A percentile compares a stretch with the other conserved stretches of the same genome.
These are phyloP conservation scores for Penicillium thymicola DNA, from an alignment of 2,329 filamentous ascomycete species.

Conservation along the genomic window DNA sequence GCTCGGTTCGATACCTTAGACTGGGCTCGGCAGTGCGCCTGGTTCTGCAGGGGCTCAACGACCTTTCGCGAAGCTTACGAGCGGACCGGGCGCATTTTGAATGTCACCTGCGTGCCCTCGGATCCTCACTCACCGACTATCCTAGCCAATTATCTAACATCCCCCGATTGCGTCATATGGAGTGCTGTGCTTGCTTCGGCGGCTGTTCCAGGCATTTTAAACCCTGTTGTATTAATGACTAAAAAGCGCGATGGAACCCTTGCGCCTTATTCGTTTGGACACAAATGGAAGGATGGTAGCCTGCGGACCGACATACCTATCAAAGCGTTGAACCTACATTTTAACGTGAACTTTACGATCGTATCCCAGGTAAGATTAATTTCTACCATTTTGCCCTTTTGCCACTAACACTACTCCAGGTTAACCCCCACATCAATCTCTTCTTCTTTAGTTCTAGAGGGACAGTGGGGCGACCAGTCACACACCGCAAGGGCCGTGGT, in stretches of 20 bases:
- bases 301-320: conserved; percentile 93
- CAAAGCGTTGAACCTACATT: conserved; percentile 89
- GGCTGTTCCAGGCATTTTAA: conserved; percentile 91
- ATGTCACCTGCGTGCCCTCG: conserved; percentile 92
- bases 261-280: conserved; percentile 89
- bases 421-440: conserved; percentile 96
- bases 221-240: conserved; percentile 89
- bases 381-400: conserved; percentile 26
- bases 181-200: conserved; percentile 92
- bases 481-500: conserved; percentile 85
- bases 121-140: conserved; percentile 93
- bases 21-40: conserved; percentile 80
- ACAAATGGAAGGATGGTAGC: conserved; percentile 99
- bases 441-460: conserved; percentile 98
- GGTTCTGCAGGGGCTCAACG: conserved; percentile 88
- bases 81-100: conserved; percentile 87
- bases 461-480: conserved; percentile 87
- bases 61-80: conserved; percentile 95
- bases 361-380: conserved; percentile 55
- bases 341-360: conserved; percentile 97
- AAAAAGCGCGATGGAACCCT: conserved; percentile 75
- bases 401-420: conserved; percentile 52
- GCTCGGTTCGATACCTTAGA: conserved; percentile 91
- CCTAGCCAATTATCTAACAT: conserved; percentile 90
- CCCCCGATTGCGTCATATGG: conserved; percentile 97